phyloP scores from a whole-genome alignment of 1,284 basidiomycete species.

The Trichosporon sp. region DNA sequence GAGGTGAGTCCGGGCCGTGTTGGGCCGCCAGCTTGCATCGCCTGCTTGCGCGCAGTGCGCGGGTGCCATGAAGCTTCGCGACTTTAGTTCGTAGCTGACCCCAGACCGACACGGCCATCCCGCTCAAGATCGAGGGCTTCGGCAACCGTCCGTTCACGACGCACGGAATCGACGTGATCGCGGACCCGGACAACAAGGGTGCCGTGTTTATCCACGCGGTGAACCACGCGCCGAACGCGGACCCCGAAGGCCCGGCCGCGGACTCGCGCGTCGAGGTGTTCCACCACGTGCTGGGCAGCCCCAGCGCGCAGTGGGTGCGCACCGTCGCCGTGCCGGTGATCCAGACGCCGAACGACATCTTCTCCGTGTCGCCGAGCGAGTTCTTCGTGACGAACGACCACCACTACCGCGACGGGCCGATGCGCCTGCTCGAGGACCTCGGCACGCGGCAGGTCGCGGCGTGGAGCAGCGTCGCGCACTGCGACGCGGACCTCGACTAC shows the following conservation, averaged over 20 bases:
- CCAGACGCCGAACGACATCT: slow-evolving; percentile 34
- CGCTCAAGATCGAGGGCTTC: slow-evolving; percentile 22
- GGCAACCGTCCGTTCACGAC: slow-evolving; percentile 24
- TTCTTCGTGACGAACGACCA: slow-evolving; percentile 41
- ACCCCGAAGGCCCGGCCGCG: slow-evolving; percentile 13
- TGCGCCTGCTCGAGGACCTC: slow-evolving; percentile 29
- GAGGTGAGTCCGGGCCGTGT: slow-evolving; percentile 19
- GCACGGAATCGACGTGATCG: slow-evolving; percentile 37
- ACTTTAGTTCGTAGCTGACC: background rate
- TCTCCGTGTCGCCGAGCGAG: slow-evolving; percentile 21
- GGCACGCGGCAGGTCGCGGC: slow-evolving; percentile 14
- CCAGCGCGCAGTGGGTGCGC: slow-evolving; percentile 22
- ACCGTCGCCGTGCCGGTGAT: slow-evolving; percentile 28
- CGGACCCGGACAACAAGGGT: slow-evolving; percentile 17
- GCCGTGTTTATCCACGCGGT: slow-evolving; percentile 35
- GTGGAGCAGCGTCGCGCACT: slow-evolving; percentile 21
- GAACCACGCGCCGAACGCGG: slow-evolving; percentile 25
- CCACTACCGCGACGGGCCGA: slow-evolving; percentile 24
- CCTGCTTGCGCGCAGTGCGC: background rate
- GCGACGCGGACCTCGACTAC: slow-evolving; percentile 13
- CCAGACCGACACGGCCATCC: slow-evolving; percentile 25
- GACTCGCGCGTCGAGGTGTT: slow-evolving; percentile 36
- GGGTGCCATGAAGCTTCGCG: background rate
- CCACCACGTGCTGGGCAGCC: slow-evolving; percentile 22
- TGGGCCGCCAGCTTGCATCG: background rate